A percentile compares a stretch with the other conserved stretches of the same genome.
Evolutionary conservation across 371 early-diverging fungal genomes (phyloP).

Genomic region (Dinochytrium kinnereticum): DNA sequence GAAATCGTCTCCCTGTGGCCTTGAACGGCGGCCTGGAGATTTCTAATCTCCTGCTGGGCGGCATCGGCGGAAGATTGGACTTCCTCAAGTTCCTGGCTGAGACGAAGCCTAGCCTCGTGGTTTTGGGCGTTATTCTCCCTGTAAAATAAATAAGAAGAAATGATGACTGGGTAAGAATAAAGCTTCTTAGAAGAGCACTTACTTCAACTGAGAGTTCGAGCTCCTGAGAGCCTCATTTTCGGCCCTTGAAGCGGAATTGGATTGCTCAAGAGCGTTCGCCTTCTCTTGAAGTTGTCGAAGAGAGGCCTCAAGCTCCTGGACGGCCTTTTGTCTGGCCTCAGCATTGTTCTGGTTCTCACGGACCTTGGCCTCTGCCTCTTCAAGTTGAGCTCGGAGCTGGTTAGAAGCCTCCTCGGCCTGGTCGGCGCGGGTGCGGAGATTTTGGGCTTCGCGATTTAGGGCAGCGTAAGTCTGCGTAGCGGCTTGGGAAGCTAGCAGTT

Average conservation of each 20-base stretch:
- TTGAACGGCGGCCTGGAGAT: conserved; percentile 14
- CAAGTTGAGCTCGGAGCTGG: not conserved
- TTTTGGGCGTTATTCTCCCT: not conserved
- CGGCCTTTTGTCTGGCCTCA: not conserved
- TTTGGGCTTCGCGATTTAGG: conserved; percentile 14
- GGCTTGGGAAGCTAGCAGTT: not conserved
- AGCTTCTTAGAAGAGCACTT: not conserved
- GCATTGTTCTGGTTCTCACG: not conserved
- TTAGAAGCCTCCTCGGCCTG: not conserved
- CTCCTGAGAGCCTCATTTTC: not conserved
- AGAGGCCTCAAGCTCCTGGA: not conserved
- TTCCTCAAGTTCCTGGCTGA: not conserved
- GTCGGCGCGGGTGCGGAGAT: conserved; percentile 16
- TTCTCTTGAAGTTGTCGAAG: not conserved
- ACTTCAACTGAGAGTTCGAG: not conserved
- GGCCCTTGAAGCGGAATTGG: not conserved
- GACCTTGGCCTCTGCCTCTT: not conserved
- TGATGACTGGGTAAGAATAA: too few species aligned
- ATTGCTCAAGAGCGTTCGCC: conserved; percentile 5
- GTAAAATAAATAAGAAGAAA: too few species aligned
- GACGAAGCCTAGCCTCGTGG: not conserved
- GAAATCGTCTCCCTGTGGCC: not conserved
- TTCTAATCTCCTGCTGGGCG: not conserved
- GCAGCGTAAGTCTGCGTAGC: conserved; percentile 8
- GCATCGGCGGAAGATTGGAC: not conserved